Evolutionary conservation across 1,139 yeast species (phyloP).

Genomic region (Pneumocystis murina): DNA sequence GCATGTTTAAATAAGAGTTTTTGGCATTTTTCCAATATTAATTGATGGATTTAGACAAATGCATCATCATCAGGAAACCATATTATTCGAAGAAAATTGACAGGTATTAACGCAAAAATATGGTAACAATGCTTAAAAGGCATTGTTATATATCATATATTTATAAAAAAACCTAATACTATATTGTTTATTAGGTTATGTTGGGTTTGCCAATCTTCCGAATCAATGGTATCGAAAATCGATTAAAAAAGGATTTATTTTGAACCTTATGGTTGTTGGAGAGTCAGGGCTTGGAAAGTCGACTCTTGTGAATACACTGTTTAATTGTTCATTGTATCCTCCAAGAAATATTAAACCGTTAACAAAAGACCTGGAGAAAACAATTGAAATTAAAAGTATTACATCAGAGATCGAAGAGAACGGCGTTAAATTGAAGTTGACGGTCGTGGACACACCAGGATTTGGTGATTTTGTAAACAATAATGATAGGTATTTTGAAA

Average conservation of each 20-base stretch:
- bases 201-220: conserved; percentile 95
- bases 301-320: conserved; percentile 79
- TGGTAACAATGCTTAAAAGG: neutral
- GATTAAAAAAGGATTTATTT: conserved; percentile 80
- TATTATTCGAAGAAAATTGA: conserved; percentile 12
- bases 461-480: conserved; percentile 88
- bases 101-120: neutral
- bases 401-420: conserved; percentile 76
- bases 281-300: conserved; percentile 90
- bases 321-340: conserved; percentile 37
- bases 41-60: neutral
- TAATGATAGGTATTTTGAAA: conserved; percentile 30
- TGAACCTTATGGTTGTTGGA: conserved; percentile 76
- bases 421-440: conserved; percentile 73
- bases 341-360: conserved; percentile 12
- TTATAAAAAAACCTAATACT: neutral
- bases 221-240: conserved; percentile 98
- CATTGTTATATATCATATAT: no score
- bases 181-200: conserved; percentile 40
- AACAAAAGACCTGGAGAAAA: conserved; percentile 25
- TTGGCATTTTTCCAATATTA: neutral
- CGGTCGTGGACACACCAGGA: conserved; percentile 83
- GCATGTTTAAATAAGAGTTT: neutral
- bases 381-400: conserved; percentile 52
- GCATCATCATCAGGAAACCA: conserved; percentile 1